These are phyloP conservation scores for Aethionema arabicum DNA, from an alignment of 345 rosid genomes.

Conservation along the genomic window DNA sequence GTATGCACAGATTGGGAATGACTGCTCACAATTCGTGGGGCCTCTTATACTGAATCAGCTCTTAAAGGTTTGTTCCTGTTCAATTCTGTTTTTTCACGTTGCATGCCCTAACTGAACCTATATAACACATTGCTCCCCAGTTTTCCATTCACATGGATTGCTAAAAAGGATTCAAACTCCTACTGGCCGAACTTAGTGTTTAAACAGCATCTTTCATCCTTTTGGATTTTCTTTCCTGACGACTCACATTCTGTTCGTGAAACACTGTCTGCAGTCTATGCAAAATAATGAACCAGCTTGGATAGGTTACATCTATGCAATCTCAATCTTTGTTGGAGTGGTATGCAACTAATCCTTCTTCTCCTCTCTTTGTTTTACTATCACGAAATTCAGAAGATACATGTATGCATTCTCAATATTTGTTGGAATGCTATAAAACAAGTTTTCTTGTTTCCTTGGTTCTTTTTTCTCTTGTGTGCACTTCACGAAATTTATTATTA, in stretches of 20 bases:
- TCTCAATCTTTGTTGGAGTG: conserved; percentile 93
- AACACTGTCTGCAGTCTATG: conserved; percentile 77
- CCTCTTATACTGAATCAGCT: conserved; percentile 83
- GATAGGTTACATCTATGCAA: conserved; percentile 91
- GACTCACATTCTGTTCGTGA: conserved; percentile 24
- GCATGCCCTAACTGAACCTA: conserved; percentile 11
- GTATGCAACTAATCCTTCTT: conserved; percentile 49
- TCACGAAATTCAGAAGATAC: conserved; percentile 41
- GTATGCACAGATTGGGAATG: conserved; percentile 74
- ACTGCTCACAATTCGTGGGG: conserved; percentile 92
- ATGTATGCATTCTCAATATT: conserved; percentile 28
- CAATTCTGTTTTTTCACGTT: conserved; percentile 1
- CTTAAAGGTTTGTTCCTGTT: conserved; percentile 60
- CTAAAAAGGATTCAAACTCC: conserved; percentile 2
- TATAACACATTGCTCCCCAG: conserved; percentile 10
- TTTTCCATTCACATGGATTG: conserved; percentile 2
- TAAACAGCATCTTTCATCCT: conserved; percentile 11
- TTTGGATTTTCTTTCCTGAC: conserved; percentile 28
- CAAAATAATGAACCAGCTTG: conserved; percentile 91
- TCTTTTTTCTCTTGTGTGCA: conserved; percentile 10
- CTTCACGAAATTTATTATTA: conserved; percentile 3
- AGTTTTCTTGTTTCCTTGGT: background rate
- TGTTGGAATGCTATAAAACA: conserved; percentile 15
- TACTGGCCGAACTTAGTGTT: conserved; percentile 2
- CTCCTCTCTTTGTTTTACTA: conserved; percentile 8